phyloP scores from a whole-genome alignment of 352 stramenopile genomes.

The Pythium rishiriense region DNA sequence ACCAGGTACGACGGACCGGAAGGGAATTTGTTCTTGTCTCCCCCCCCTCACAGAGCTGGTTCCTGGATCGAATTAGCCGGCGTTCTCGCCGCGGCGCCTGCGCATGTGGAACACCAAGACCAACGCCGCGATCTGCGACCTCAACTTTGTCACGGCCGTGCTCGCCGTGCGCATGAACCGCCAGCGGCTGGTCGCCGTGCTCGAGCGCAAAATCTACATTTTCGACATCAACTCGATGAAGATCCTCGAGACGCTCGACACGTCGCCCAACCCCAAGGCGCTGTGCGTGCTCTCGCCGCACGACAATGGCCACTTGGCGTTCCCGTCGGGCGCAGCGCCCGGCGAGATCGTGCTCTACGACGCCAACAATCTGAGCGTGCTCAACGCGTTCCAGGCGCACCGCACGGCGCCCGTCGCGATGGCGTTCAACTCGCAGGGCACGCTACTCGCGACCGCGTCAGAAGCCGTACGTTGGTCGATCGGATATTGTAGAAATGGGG shows the following conservation, averaged over 20 bases:
- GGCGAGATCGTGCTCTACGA: constrained; percentile 93
- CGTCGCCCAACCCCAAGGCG: constrained; percentile 83
- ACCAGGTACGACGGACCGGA: constrained; percentile 84
- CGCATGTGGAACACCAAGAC: constrained; percentile 94
- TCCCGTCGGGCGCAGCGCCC: constrained; percentile 74
- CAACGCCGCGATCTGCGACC: constrained; percentile 85
- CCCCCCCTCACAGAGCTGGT: too few relatives aligned
- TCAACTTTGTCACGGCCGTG: constrained; percentile 91
- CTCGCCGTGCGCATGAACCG: constrained; percentile 91
- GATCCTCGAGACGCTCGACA: constrained; percentile 90
- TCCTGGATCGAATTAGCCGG: constrained; percentile 43
- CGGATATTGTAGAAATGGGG: too few relatives aligned
- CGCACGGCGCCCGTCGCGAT: constrained; percentile 85
- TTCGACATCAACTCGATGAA: constrained; percentile 95
- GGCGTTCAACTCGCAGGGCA: constrained; percentile 86
- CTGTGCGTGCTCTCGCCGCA: constrained; percentile 85
- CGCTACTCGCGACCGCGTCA: constrained; percentile 88
- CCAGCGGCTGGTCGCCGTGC: constrained; percentile 82
- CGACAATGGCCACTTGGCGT: constrained; percentile 84
- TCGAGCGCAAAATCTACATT: constrained; percentile 92
- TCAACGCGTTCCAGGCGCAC: constrained; percentile 91
- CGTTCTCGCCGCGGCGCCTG: constrained; percentile 88
- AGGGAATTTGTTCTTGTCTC: background rate
- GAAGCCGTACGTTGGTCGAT: constrained; percentile 62
- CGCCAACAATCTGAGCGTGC: constrained; percentile 89